phyloP scores from a whole-genome alignment of 129 eudicot species.

The Pulicaria dysenterica region DNA sequence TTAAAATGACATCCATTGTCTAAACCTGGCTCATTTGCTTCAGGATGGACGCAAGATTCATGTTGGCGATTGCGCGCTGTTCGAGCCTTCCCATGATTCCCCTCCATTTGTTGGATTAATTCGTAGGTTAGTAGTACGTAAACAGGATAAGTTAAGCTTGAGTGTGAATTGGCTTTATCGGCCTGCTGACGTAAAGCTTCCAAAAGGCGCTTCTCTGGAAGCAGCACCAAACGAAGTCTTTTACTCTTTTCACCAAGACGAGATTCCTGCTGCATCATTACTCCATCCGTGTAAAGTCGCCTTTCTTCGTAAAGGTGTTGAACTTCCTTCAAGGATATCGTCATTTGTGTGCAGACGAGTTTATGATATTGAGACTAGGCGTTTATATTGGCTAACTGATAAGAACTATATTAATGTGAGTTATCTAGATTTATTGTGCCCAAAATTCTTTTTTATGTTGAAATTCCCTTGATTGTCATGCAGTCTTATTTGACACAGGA shows the following conservation, averaged over 20 bases:
- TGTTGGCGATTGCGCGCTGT: constrained; percentile 94
- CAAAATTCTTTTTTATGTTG: background rate
- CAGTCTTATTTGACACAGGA: constrained; percentile 51
- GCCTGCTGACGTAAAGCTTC: constrained; percentile 76
- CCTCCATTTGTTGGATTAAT: constrained; percentile 86
- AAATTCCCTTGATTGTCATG: constrained; percentile 37
- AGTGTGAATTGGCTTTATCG: constrained; percentile 89
- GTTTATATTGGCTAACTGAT: constrained; percentile 95
- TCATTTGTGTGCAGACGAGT: constrained; percentile 90
- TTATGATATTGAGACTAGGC: constrained; percentile 63
- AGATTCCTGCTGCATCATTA: constrained; percentile 90
- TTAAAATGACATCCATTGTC: background rate
- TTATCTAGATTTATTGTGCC: background rate
- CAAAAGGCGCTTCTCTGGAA: constrained; percentile 51
- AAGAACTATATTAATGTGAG: constrained; percentile 80
- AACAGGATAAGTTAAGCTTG: constrained; percentile 52
- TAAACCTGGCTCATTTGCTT: constrained; percentile 22
- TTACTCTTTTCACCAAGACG: constrained; percentile 85
- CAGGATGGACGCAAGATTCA: constrained; percentile 86
- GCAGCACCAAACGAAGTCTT: constrained; percentile 89
- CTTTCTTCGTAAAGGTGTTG: constrained; percentile 90
- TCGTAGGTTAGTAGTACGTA: constrained; percentile 46
- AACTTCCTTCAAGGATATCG: constrained; percentile 78
- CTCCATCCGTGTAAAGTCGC: constrained; percentile 99
- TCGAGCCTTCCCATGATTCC: constrained; percentile 62